phyloP scores from a whole-genome alignment of 768 basidiomycete genomes.

The Mycena albidolilacea region DNA sequence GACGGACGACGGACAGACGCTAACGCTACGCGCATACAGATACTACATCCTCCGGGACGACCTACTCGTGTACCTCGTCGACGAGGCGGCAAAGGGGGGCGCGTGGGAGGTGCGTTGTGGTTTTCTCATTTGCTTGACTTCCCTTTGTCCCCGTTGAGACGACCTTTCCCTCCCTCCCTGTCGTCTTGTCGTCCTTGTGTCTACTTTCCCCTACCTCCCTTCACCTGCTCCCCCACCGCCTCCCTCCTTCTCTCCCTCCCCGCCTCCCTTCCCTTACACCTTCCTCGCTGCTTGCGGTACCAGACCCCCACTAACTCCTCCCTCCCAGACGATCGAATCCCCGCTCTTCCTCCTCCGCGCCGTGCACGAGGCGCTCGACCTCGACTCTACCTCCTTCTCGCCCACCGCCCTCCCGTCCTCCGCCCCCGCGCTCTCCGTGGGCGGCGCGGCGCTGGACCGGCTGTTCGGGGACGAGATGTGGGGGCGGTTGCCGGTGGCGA shows the following conservation, averaged over 20 bases:
- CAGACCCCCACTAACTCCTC: neutral
- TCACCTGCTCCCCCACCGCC: neutral
- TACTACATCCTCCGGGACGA: conserved; percentile 91
- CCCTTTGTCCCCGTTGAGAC: too few species aligned
- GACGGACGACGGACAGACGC: too few species aligned
- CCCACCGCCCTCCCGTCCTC: neutral
- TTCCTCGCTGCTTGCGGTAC: neutral
- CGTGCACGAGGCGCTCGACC: conserved; percentile 87
- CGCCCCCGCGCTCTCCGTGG: neutral
- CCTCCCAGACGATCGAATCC: conserved; percentile 64
- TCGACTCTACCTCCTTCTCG: conserved; percentile 45
- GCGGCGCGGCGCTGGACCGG: conserved; percentile 54
- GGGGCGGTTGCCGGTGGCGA: conserved; percentile 75
- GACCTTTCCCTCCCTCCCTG: too few species aligned
- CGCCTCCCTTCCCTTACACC: neutral
- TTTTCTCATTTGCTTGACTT: too few species aligned
- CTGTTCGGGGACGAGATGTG: conserved; percentile 84
- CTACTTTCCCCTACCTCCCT: neutral
- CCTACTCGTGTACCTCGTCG: conserved; percentile 81
- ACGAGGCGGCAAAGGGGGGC: conserved; percentile 71
- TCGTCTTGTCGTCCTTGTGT: neutral
- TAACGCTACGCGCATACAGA: conserved; percentile 51
- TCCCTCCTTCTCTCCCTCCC: neutral
- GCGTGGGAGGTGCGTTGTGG: conserved; percentile 74
- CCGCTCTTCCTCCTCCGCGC: conserved; percentile 89